Base-by-base conservation (phyloP, 371 early-diverging fungal species). In the Choanephora cucurbitarum region DNA sequence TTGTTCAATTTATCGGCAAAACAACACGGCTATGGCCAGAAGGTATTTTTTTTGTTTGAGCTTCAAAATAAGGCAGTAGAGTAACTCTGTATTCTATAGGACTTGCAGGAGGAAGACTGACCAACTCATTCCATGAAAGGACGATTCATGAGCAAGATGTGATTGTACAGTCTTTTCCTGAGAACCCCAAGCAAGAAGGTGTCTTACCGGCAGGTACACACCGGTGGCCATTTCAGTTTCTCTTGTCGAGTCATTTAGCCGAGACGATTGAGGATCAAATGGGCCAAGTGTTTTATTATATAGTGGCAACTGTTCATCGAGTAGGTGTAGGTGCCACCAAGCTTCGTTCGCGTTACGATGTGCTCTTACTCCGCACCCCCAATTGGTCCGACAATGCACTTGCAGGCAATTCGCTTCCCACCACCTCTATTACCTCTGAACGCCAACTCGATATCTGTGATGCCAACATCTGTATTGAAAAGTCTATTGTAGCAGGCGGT, bases 11-110 rank as follows among this genome's bases (percentile, higher is more conserved):
- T 23, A 54, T 67, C 28, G 80, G 80, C 7, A 70, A 72, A 58
- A 67, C 69, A 14, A 51, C 66, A 19, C 70, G 59, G 24, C 41
- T 79, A 7, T 79, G 80, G 80, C 80, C 80, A 10, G 75, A 79
- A 69, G 76, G 79, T 79, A 71, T 28, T 28, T 28, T 28, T 32
- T 44, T 44, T 13, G 5, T 34, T n/a, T n/a, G n/a, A n/a, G n/a
- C n/a, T n/a, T n/a, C n/a, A n/a, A n/a, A n/a, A n/a, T n/a, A n/a
- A n/a, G n/a, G n/a, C n/a, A n/a, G n/a, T n/a, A n/a, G n/a, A n/a
- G n/a, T n/a, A n/a, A n/a, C n/a, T n/a, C n/a, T n/a, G n/a, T n/a
- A n/a, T n/a, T n/a, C 5, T 47, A n/a, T 24, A 70, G 70, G 70
- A 11, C 55, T 74, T 57, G 37, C 37, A 37, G 78, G 78, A 10